Evolutionary conservation across 108 stramenopile species (phyloP), one percentile per base, ranked within the genome.

Genomic region (Epithemia pelagica): DNA sequence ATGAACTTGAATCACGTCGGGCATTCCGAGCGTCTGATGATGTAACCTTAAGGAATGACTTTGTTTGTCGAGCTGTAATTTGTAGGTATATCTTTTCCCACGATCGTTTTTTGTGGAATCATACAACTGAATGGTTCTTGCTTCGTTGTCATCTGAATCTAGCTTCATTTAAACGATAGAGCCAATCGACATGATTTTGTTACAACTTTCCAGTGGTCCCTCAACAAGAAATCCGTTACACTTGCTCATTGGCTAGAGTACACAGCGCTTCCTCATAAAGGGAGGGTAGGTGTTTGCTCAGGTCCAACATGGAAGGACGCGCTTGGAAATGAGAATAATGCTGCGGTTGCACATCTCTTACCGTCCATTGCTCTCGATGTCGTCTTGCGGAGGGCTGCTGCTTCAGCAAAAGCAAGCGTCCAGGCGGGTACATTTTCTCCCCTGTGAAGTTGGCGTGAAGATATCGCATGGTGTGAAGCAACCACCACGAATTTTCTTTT

Each of bases 381-480:
- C 32, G 19, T 58, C 46, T 55, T 52, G 32, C 24, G 29, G 58
- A 28, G 27, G 59, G 70, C 28, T 28, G 21, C 37, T 46, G 10
- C 37, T 46, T 46, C 23, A 64, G 52, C 46, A 23, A 23, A 22
- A 74, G 58, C 7, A 84, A 73, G 27, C 65, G 69, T 2, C 89
- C 89, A 3, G 89, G 85, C 24, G 89, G 89, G 58, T 70, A 81
- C n/a, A 87, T 57, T 52, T 84, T 81, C 53, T 85, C 85, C 0
- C 73, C 64, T 30, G 33, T 60, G 75, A 84, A 74, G 8, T 74
- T 58, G 10, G 67, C 68, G 32, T 77, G 68, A 55, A 85, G 66
- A 21, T 64, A 60, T 55, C 61, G 37, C 80, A 85, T 80, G 20
- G 72, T 75, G 29, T 73, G 67, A 0, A 29, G 27, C 33, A 81